Evolutionary conservation across 768 basidiomycete genomes (phyloP), one percentile per base, ranked within the genome.

Genomic region (Cystofilobasidium bisporidii): DNA sequence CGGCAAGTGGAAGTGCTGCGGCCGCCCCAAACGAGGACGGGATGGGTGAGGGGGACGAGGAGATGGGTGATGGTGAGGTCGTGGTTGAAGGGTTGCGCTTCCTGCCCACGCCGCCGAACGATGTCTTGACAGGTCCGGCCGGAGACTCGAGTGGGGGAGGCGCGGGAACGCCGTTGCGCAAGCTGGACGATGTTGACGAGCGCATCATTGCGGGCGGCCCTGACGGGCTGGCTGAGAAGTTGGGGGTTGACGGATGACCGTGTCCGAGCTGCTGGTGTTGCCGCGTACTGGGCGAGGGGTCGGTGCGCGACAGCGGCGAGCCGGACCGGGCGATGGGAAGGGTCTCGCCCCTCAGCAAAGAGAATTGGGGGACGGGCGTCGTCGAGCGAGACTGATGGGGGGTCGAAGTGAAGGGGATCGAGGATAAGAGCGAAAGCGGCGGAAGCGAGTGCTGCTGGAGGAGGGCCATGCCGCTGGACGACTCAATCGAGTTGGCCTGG

Each of bases 401-500:
- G 22, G 43, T 40, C 17, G 45, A 69, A 41, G 33, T 53, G 41
- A 36, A 69, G 30, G 74, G 43, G 24, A 72, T 69, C n/a, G 73
- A 65, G 24, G 77, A 75, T 32, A 78, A 71, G 24, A 41, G 78
- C 76, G 30, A 79, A 72, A 20, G 78, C 59, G 38, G 75, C 73
- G n/a, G 75, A 59, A 40, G 61, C 32, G 55, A 30, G 2, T 61
- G 61, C 32, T 68, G 67, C 20, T 68, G 67, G 12, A 68, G 55
- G 73, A 76, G 61, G 93, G 80, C 72, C 88, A 91, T 89, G 18
- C 91, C 91, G 32, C 87, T 72, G 1, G 89, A 87, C 57, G 84
- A 87, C 78, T 96, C 92, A 50, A 96, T 77, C 0, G 83, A 82
- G 76, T 86, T 83, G 40, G 86, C 83, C 92, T 93, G 67, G 24